Evolutionary conservation across 768 basidiomycete species (phyloP), one percentile per base, ranked within the genome.

Genomic region (Naganishia kalamii): DNA sequence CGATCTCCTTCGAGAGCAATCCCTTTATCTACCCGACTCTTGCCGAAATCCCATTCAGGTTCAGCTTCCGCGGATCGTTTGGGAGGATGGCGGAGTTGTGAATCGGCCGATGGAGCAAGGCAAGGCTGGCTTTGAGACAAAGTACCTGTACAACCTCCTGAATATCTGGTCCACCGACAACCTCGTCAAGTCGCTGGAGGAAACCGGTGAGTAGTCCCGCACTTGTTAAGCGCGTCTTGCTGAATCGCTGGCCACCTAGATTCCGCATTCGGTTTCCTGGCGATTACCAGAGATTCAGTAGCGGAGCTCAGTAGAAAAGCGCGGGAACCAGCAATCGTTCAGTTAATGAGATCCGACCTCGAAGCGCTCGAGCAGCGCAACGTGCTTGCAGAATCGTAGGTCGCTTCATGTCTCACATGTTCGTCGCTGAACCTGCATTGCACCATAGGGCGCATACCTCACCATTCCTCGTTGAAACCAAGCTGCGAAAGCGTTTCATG

Each of bases 101-200:
- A 79, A 84, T 68, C 80, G 88, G 48, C 88, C 90, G 1, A 81
- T 79, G 4, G 83, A 87, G 72, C 72, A 80, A n/a, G 79, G 83
- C 17, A 75, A 79, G 17, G 80, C 81, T 19, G 82, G 81, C 0
- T 75, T 80, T 7, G 84, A 85, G 49, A 85, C 81, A 29, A 80
- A 84, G 43, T 82, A 84, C 60, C 71, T 90, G 48, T 79, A 80
- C 52, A 87, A 84, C 63, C 79, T 92, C 67, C 85, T 90, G 79
- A 92, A 88, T 75, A 93, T 99, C 63, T 99, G 96, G 94, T 83
- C 86, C 0, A 83, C 87, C 0, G 88, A 90, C 69, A 85, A 87
- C 84, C 86, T 97, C 44, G 81, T 87, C 65, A 80, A 78, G 37
- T 91, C 90, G 4, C 73, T 90, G 21, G 80, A 83, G 48, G 82